Evolutionary conservation across 257 asterid genomes (phyloP), one percentile per base, ranked within the genome.

Genomic region (Solanum acaule): DNA sequence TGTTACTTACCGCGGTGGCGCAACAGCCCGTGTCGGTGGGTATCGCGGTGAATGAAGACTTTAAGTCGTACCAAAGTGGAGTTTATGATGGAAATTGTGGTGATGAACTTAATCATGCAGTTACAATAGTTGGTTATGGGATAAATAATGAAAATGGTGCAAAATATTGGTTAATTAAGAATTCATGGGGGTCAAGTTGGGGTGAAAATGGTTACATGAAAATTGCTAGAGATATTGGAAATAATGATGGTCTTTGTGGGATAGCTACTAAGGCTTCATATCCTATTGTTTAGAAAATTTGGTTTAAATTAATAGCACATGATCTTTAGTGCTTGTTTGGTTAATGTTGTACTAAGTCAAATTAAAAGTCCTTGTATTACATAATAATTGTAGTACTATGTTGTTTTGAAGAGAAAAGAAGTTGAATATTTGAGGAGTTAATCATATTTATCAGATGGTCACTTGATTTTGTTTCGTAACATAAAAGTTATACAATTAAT

Each of bases 121-220:
- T 88, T 77, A 63, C 90, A 16, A 78, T 75, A 15, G 5, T 88
- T 31, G 90, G 90, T 22, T 88, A 88, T 20, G 90, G 90, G 0
- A 75, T 4, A 1, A 12, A 23, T 23, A 20, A 40, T 23, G 86
- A 73, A 16, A 52, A 81, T 11, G 87, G 35, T 15, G 10, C 73
- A 3, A 85, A 87, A 14, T 87, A 87, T 87, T 87, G 89, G 89
- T 0, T 87, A 8, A n/a, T 87, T 11, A 87, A 87, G 86, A 87
- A 77, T 6, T 87, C 86, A 7, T 76, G 89, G 89, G 89, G 89
- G 18, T 6, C 29, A 0, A 59, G 27, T 40, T 88, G 88, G 90
- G 88, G 90, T 15, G 88, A 88, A 42, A 86, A 88, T 44, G 90
- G 90, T 25, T 88, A 88, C 0, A 88, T 88, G 52, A 88, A 40